Evolutionary conservation across 2,329 filamentous ascomycete species (phyloP), one percentile per base, ranked within the genome.

Genomic region (Rutstroemia sydowiana): DNA sequence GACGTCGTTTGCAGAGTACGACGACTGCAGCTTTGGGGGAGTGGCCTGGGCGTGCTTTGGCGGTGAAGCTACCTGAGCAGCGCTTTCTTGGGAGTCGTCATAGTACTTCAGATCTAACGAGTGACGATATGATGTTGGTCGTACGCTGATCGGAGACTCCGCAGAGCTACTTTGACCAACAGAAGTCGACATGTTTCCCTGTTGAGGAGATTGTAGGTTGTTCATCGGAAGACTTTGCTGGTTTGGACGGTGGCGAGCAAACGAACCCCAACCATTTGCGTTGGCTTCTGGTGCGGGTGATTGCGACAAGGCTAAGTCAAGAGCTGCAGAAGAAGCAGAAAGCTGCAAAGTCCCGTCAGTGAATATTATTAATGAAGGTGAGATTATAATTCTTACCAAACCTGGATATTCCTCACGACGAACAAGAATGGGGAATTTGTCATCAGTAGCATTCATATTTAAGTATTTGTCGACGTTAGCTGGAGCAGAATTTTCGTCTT

Each of bases 1-100:
- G 18, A 96, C 77, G 64, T 97, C 91, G 68, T 87, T 93, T 49
- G 88, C 83, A 9, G 93, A 96, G 72, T 88, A 96, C 0, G 92
- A 96, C 41, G 87, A 84, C 69, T 91, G 87, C 53, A 95, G 70
- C 73, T 88, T 89, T 28, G 85, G 82, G 32, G 86, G 80, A 48
- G 80, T 79, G 23, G 79, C 75, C 67, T 85, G 77, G 54, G 69
- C 69, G 54, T 77, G 74, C 52, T 66, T 78, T 23, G 70, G 67
- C 14, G 77, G 69, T 2, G 79, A 64, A 30, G 61, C 59, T 30
- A 67, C 58, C 50, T 62, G 58, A 42, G 57, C 51, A 47, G 58
- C 51, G 20, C 58, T 43, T 18, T 63, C 61, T 47, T 66, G 63
- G 28, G 65, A 63, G 45, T 61, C 70, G 46, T 60, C 72, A 71